Evolutionary conservation across 176 grass and related monocot species (phyloP).

Genomic region (Oryza officinalis): DNA sequence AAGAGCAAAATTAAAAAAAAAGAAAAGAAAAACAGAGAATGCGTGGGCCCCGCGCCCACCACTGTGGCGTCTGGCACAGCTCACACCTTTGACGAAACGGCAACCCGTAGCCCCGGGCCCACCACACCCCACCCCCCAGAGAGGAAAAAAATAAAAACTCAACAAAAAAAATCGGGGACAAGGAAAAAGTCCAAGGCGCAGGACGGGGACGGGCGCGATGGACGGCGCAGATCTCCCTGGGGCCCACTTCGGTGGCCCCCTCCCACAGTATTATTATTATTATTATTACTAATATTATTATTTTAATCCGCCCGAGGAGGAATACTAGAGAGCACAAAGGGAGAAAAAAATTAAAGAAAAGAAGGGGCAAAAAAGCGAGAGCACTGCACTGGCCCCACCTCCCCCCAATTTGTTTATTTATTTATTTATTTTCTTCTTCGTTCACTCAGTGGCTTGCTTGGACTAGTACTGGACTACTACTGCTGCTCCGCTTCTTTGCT

Average conservation of each 20-base stretch:
- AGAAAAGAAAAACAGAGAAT: neutral
- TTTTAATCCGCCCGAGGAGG: constrained; percentile 38
- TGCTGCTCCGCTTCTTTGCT: constrained; percentile 6
- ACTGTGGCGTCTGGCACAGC: constrained; percentile 53
- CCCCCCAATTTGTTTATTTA: constrained; percentile 33
- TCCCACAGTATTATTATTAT: neutral
- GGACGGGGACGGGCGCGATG: constrained; percentile 42
- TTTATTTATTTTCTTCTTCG: constrained; percentile 20
- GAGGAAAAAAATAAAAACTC: neutral
- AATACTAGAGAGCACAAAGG: constrained; percentile 17
- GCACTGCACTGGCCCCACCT: constrained; percentile 18
- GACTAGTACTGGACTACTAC: neutral
- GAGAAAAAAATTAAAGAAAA: neutral
- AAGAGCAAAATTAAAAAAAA: neutral
- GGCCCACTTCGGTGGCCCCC: constrained; percentile 27
- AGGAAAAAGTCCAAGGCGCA: constrained; percentile 43
- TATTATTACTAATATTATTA: neutral
- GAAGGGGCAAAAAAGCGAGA: constrained; percentile 27
- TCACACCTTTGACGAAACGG: constrained; percentile 62
- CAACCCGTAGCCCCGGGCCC: constrained; percentile 8
- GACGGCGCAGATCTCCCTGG: constrained; percentile 18
- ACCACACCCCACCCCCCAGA: neutral
- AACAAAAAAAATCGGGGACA: constrained; percentile 1
- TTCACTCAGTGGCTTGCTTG: constrained; percentile 17
- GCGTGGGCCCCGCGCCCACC: constrained; percentile 6